Conservation (phyloP, 768 basidiomycete species). For the Tricholoma hemisulphureum region DNA sequence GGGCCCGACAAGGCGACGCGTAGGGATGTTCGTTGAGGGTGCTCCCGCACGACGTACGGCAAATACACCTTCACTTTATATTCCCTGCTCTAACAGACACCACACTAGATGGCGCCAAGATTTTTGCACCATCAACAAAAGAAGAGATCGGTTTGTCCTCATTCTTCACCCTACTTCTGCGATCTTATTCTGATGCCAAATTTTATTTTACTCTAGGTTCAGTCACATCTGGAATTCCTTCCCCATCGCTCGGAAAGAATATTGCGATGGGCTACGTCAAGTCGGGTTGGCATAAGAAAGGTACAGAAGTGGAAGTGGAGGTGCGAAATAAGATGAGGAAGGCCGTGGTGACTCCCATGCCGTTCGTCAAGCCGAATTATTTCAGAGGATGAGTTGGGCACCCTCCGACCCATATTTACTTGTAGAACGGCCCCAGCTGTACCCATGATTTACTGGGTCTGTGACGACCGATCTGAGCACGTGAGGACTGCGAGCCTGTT, state of each 20-base stretch:
- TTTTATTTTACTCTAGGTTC: conserved; percentile 52
- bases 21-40: conserved; percentile 80
- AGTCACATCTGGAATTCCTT: conserved; percentile 95
- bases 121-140: conserved; percentile 53
- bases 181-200: background rate
- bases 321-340: conserved; percentile 78
- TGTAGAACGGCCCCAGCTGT: no score
- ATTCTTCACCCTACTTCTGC: conserved; percentile 5
- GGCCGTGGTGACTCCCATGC: conserved; percentile 79
- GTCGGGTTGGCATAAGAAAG: conserved; percentile 86
- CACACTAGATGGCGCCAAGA: conserved; percentile 70
- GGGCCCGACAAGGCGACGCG: conserved; percentile 72
- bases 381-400: conserved; percentile 62
- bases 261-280: conserved; percentile 94
- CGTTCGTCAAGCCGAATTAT: conserved; percentile 83
- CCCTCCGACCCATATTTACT: no score
- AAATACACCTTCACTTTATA: conserved; percentile 2
- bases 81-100: background rate
- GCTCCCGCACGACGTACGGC: conserved; percentile 80
- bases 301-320: conserved; percentile 79
- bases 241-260: conserved; percentile 84
- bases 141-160: conserved; percentile 60
- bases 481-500: no score
- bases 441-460: no score
- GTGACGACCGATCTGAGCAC: no score